Evolutionary conservation across 331 rosid genomes (phyloP).

Genomic region (Cydonia oblonga): DNA sequence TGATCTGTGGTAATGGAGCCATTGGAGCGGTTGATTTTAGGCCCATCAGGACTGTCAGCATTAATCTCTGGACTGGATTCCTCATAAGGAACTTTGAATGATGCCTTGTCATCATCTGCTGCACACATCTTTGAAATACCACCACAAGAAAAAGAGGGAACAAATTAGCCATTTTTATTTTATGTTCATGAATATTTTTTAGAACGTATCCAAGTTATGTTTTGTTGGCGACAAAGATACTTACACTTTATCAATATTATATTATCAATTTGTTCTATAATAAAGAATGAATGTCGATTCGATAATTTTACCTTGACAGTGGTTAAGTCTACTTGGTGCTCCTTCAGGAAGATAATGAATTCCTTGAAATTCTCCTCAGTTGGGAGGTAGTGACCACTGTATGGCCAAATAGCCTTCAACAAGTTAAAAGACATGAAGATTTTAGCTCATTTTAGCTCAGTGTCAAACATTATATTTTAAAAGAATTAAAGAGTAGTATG

Average conservation of each 20-base stretch:
- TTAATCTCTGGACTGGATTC: conserved; percentile 7
- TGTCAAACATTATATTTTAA: no score
- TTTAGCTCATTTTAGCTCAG: not conserved
- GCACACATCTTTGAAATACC: conserved; percentile 38
- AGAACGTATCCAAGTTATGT: no score
- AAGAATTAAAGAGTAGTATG: no score
- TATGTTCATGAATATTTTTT: not conserved
- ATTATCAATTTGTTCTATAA: not conserved
- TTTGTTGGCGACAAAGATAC: no score
- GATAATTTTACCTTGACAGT: conserved; percentile 48
- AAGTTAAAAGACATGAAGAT: not conserved
- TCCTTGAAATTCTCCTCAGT: conserved; percentile 65
- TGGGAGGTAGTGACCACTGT: conserved; percentile 89
- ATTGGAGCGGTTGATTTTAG: not conserved
- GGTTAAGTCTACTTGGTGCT: conserved; percentile 50
- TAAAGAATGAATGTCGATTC: not conserved
- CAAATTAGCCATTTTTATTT: not conserved
- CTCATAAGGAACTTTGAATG: conserved; percentile 4
- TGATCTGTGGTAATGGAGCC: not conserved
- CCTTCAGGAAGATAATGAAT: conserved; percentile 55
- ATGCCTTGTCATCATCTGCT: conserved; percentile 49
- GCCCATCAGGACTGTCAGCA: conserved; percentile 6
- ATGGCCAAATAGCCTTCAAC: conserved; percentile 89
- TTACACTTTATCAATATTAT: not conserved
- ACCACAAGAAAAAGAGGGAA: not conserved